phyloP scores from a whole-genome alignment of 78 protist genomes.

The Anaeramoeba ignava region DNA sequence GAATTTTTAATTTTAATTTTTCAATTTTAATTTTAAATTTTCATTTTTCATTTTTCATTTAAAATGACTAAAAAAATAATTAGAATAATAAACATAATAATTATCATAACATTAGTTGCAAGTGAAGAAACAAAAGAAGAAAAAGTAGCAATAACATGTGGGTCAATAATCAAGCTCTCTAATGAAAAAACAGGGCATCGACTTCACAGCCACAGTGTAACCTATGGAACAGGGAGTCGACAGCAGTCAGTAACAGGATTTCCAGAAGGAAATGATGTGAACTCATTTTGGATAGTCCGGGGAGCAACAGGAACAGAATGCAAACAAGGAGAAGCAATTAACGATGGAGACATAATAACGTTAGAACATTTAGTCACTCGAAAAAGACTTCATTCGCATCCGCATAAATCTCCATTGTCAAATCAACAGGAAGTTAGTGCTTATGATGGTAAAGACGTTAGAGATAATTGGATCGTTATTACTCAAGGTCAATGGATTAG shows the following conservation, averaged over 20 bases:
- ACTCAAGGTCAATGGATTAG: too few species aligned
- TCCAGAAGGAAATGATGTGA: slow-evolving; percentile 50
- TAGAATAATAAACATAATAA: too few species aligned
- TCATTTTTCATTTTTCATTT: too few species aligned
- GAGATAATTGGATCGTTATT: slow-evolving; percentile 64
- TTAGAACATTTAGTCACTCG: slow-evolving; percentile 38
- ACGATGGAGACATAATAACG: slow-evolving; percentile 35
- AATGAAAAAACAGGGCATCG: slow-evolving; percentile 26
- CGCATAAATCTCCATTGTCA: slow-evolving; percentile 48
- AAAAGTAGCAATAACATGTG: too few species aligned
- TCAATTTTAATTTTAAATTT: too few species aligned
- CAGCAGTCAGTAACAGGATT: slow-evolving; percentile 67
- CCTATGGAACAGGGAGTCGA: slow-evolving; percentile 53
- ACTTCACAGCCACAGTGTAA: slow-evolving; percentile 51
- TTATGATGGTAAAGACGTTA: slow-evolving; percentile 54
- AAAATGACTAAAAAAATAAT: too few species aligned
- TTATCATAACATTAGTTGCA: too few species aligned
- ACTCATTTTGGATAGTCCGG: slow-evolving; percentile 46
- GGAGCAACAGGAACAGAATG: slow-evolving; percentile 20
- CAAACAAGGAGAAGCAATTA: slow-evolving; percentile 19
- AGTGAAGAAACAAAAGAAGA: too few species aligned
- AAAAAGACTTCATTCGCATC: slow-evolving; percentile 51
- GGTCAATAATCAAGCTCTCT: slow-evolving; percentile 43
- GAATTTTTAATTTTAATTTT: too few species aligned
- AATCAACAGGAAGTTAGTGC: slow-evolving; percentile 48